Conservation (phyloP, 2,329 filamentous ascomycete species). For the Trichoderma sp. region DNA sequence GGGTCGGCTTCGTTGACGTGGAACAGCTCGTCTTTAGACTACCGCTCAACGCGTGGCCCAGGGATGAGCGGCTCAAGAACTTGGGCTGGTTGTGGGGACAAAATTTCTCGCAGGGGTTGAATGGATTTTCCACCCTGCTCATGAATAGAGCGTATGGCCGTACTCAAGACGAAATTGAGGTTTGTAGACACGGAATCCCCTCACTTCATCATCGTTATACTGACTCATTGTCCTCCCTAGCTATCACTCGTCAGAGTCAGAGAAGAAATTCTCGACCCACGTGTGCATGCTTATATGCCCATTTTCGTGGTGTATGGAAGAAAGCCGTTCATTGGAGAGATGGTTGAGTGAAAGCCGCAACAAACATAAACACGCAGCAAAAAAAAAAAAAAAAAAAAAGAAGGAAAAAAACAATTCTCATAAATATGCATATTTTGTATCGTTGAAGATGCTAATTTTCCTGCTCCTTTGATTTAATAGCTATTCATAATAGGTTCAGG, state of each 20-base stretch:
- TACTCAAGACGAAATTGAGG: constrained; percentile 54
- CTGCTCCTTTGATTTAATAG: not conserved
- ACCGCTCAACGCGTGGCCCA: constrained; percentile 59
- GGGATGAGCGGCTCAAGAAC: constrained; percentile 48
- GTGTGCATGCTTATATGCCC: constrained; percentile 54
- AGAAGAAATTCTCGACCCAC: constrained; percentile 50
- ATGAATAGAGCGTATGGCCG: constrained; percentile 48
- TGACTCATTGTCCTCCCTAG: constrained; percentile 36
- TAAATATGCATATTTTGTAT: not conserved
- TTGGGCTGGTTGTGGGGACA: constrained; percentile 52
- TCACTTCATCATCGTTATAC: not conserved
- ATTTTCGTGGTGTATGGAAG: constrained; percentile 57
- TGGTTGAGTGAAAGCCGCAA: not conserved
- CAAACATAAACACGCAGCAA: not conserved
- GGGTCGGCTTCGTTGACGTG: constrained; percentile 60
- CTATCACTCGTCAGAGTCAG: constrained; percentile 56
- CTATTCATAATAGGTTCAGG: not conserved
- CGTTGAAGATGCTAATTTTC: not conserved
- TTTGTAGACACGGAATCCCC: constrained; percentile 35
- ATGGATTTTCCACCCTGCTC: constrained; percentile 49
- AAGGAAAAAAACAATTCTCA: not conserved
- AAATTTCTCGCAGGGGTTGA: constrained; percentile 48
- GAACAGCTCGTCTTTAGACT: constrained; percentile 57
- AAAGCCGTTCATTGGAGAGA: constrained; percentile 50
- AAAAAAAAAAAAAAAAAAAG: not conserved